Conservation (phyloP, 2,329 filamentous ascomycete genomes). For the Penicillium hesseltinei region DNA sequence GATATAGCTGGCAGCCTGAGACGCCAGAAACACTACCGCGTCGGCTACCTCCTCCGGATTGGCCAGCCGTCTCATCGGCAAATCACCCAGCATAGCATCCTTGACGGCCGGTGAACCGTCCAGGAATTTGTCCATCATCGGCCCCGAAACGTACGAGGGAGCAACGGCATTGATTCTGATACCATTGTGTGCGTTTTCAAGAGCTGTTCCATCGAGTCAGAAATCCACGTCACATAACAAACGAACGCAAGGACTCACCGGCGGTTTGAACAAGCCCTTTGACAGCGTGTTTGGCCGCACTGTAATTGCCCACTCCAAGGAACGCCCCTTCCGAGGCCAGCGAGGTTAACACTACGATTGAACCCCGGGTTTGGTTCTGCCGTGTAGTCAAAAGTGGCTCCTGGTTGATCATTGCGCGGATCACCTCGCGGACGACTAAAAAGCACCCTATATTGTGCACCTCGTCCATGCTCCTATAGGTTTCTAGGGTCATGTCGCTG, state of each 20-base stretch:
- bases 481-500: background rate
- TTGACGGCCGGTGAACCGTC: background rate
- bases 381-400: background rate
- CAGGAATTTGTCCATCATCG: background rate
- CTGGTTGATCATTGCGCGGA: background rate
- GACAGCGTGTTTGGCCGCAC: background rate
- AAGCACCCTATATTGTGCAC: background rate
- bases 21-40: background rate
- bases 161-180: background rate
- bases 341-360: background rate
- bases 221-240: background rate
- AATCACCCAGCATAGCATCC: background rate
- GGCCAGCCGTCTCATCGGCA: background rate
- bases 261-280: background rate
- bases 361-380: background rate
- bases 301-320: background rate
- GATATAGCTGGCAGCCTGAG: background rate
- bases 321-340: background rate
- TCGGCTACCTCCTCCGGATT: background rate
- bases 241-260: background rate
- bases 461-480: background rate
- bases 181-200: background rate
- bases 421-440: background rate
- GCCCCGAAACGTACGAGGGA: background rate
- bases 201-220: background rate